Conservation (phyloP, 257 asterid species). For the Solanum habrochaites region DNA sequence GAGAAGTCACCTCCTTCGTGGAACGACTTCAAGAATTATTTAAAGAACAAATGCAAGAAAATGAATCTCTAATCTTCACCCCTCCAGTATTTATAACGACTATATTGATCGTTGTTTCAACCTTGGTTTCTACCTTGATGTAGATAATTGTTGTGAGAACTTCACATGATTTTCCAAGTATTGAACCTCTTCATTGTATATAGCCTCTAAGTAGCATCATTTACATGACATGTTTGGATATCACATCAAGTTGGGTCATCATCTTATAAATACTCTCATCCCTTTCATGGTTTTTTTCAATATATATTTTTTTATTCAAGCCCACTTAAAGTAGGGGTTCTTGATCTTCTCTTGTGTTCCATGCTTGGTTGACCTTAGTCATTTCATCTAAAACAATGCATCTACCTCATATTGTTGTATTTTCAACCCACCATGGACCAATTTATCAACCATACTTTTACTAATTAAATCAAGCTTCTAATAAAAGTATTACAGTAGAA, state of each 20-base stretch:
- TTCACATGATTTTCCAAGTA: background rate
- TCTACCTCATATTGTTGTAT: background rate
- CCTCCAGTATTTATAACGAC: background rate
- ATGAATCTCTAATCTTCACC: background rate
- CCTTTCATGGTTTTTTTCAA: background rate
- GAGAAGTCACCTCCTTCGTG: too few species aligned
- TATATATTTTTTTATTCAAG: too few species aligned
- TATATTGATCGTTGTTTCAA: background rate
- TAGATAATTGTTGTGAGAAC: background rate
- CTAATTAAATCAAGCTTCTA: too few species aligned
- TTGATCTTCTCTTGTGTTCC: background rate
- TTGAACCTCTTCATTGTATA: background rate
- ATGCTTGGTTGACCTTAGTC: background rate
- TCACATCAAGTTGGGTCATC: background rate
- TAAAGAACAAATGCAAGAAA: too few species aligned
- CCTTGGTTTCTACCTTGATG: background rate
- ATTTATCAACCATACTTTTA: background rate
- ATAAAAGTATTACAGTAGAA: background rate
- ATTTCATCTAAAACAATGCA: background rate
- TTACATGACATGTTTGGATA: background rate
- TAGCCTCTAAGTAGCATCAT: background rate
- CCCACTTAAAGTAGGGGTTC: background rate
- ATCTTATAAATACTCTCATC: background rate
- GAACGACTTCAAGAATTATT: too few species aligned
- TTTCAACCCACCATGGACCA: background rate